Base-by-base conservation (phyloP, 2,329 filamentous ascomycete species). In the Fusarium avenaceum region DNA sequence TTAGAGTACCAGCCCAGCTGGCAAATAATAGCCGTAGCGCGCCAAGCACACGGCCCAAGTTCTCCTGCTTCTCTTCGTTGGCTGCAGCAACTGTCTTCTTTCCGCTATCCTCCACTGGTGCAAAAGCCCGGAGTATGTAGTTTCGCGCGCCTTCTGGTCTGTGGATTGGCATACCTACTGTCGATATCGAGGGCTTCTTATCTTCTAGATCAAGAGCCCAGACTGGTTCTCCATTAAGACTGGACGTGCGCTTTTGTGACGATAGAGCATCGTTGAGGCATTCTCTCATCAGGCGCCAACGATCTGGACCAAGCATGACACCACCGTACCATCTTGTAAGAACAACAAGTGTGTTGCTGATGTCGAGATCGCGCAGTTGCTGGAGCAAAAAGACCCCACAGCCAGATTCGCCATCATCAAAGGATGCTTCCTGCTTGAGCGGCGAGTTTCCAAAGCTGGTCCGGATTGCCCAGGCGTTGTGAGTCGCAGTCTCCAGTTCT, bases 1-100 rank as follows among this genome's bases (percentile, higher is more conserved):
- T 83, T 33, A 96, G 76, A 30, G 87, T 84, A n/a, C 82, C 79
- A 1, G 85, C 84, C 94, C 93, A 97, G 63, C 92, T 95, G 46
- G 85, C 83, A 72, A 89, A 94, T 2, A 96, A 76, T 20, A 93
- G 76, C 64, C 94, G 86, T 57, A 97, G 80, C 0, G 92, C 89
- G 5, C 87, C 90, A 0, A 97, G 82, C 4, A 96, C 77, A 57
- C 90, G 80, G 0, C 87, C 88, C 2, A 96, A 80, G 71, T 93
- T 94, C 57, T 86, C 84, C 71, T 91, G 88, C 71, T 88, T 92
- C 74, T 92, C 87, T 2, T 83, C 81, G 19, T 86, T 84, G 13
- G 85, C 70, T 11, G 81, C 81, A 49, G 84, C 82, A 6, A 78
- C 77, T 4, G 86, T 85, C 77, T 71, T 74, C 52, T 73, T 72